Conservation (phyloP, 179 eudicot genomes). For the Pouteria campechiana region DNA sequence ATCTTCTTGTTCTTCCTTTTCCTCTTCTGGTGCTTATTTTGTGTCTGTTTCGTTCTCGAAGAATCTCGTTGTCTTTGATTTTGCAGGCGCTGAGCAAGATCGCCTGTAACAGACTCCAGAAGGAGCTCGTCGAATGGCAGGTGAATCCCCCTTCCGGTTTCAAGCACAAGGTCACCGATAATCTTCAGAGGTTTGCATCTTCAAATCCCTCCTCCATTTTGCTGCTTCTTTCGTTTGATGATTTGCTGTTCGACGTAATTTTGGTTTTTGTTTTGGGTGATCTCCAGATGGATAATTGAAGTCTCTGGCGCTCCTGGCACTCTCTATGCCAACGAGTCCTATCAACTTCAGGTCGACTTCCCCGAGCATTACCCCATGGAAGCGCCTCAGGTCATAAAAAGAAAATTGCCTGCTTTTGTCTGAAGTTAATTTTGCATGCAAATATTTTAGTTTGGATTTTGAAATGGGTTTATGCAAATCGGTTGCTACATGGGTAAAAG, state of each 20-base stretch:
- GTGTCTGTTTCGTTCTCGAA: neutral
- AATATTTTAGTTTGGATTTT: too few relatives aligned
- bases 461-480: too few relatives aligned
- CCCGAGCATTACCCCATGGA: slow-evolving; percentile 82
- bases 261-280: neutral
- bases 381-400: slow-evolving; percentile 84
- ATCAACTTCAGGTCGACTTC: slow-evolving; percentile 70
- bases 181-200: slow-evolving; percentile 62
- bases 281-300: slow-evolving; percentile 52
- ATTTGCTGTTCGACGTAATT: neutral
- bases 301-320: slow-evolving; percentile 70
- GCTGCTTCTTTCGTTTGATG: neutral
- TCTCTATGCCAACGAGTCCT: slow-evolving; percentile 46
- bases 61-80: neutral
- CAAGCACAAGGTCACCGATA: slow-evolving; percentile 58
- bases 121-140: slow-evolving; percentile 62
- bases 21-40: neutral
- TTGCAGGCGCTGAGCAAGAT: slow-evolving; percentile 50
- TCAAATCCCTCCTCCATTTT: neutral
- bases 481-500: too few relatives aligned
- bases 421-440: too few relatives aligned
- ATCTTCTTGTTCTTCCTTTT: neutral
- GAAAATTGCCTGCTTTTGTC: neutral
- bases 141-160: slow-evolving; percentile 51
- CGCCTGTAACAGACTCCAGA: slow-evolving; percentile 51